These are phyloP conservation scores for Panus rudis DNA, from an alignment of 768 basidiomycete genomes.

Conservation along the genomic window DNA sequence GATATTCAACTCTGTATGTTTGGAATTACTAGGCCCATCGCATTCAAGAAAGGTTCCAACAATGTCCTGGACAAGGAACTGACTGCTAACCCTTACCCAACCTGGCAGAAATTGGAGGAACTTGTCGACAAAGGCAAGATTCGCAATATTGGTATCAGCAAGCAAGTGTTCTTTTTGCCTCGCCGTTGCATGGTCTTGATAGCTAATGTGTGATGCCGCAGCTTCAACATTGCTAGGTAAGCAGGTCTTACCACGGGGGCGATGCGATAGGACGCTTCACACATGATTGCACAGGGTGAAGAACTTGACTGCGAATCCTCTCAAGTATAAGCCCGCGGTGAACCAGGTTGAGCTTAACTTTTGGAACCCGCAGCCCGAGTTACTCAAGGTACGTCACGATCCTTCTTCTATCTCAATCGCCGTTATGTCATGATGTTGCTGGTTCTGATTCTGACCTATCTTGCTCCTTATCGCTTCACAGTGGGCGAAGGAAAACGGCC, in stretches of 20 bases:
- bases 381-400: slow-evolving; percentile 55
- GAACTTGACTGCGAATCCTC: slow-evolving; percentile 55
- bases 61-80: slow-evolving; percentile 43
- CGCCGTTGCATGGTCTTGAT: not conserved
- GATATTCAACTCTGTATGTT: not conserved
- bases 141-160: slow-evolving; percentile 79
- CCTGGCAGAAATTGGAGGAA: slow-evolving; percentile 77
- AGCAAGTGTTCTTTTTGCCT: slow-evolving; percentile 33
- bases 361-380: slow-evolving; percentile 70
- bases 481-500: slow-evolving; percentile 61
- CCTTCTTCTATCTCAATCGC: not conserved
- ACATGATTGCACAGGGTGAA: slow-evolving; percentile 35
- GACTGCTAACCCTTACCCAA: slow-evolving; percentile 65
- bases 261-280: not conserved
- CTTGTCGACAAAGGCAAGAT: slow-evolving; percentile 72
- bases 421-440: too few relatives aligned
- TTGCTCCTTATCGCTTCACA: slow-evolving; percentile 17
- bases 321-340: slow-evolving; percentile 57
- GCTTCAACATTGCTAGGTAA: slow-evolving; percentile 54
- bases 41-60: slow-evolving; percentile 48
- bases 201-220: slow-evolving; percentile 15
- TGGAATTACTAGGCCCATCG: slow-evolving; percentile 47
- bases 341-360: slow-evolving; percentile 79
- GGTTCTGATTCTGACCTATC: too few relatives aligned
- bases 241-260: not conserved